Percentiles rank a stretch among this genome's conserved stretches.
Conservation (phyloP, 1,284 basidiomycete species). For the Xerocomus amazonicus region DNA sequence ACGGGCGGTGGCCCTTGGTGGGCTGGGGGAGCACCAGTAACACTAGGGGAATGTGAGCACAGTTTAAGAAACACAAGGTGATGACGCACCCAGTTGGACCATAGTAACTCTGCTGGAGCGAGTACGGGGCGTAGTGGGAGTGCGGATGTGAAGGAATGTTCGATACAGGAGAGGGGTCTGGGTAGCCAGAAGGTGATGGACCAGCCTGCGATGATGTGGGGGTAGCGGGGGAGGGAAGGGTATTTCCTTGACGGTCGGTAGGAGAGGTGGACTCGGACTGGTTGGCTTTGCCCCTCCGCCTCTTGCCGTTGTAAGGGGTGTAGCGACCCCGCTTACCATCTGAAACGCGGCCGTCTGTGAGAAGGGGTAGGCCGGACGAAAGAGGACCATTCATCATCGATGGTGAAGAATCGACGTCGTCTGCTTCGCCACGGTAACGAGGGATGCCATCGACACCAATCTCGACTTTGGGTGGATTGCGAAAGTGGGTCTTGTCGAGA, state of each 20-base stretch:
- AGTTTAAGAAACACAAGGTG: neutral
- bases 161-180: constrained; percentile 25
- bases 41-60: constrained; percentile 17
- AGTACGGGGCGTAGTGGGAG: constrained; percentile 29
- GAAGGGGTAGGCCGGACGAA: constrained; percentile 50
- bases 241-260: constrained; percentile 25
- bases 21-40: constrained; percentile 15
- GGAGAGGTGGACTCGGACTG: constrained; percentile 30
- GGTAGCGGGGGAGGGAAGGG: constrained; percentile 31
- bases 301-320: constrained; percentile 46
- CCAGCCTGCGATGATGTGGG: constrained; percentile 27
- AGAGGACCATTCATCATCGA: constrained; percentile 47
- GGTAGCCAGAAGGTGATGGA: constrained; percentile 23
- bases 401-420: constrained; percentile 54
- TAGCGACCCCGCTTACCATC: constrained; percentile 51
- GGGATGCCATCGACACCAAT: constrained; percentile 77
- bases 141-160: constrained; percentile 21
- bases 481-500: constrained; percentile 86
- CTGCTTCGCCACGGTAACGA: constrained; percentile 77
- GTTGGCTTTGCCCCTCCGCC: constrained; percentile 32
- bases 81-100: constrained; percentile 22
- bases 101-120: constrained; percentile 26
- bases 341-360: constrained; percentile 43
- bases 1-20: constrained; percentile 19
- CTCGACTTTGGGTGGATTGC: constrained; percentile 86